Conservation (phyloP, 306 rosid genomes). For the Acmispon strigosus region DNA sequence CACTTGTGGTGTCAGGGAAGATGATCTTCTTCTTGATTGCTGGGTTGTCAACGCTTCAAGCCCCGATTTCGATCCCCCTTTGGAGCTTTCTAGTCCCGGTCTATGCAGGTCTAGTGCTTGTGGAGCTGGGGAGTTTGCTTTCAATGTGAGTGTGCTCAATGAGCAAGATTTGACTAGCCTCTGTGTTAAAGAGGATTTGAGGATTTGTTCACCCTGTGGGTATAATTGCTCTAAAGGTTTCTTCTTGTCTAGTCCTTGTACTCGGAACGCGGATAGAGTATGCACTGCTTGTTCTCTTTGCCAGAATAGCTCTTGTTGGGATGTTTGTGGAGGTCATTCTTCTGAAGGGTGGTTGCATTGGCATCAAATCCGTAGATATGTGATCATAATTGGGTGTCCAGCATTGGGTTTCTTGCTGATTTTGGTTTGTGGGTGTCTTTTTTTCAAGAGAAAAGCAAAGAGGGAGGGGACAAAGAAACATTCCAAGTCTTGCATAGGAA, state of each 20-base stretch:
- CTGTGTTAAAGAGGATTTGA: constrained; percentile 62
- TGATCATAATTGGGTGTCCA: constrained; percentile 51
- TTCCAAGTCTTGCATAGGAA: constrained; percentile 56
- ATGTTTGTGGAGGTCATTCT: constrained; percentile 49
- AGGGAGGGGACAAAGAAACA: constrained; percentile 37
- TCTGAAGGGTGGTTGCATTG: constrained; percentile 36
- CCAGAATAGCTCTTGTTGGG: constrained; percentile 80
- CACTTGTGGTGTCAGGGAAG: constrained; percentile 85
- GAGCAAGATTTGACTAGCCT: constrained; percentile 67
- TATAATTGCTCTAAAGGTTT: constrained; percentile 68
- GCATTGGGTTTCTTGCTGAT: constrained; percentile 43
- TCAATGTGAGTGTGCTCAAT: constrained; percentile 69
- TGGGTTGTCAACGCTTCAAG: constrained; percentile 59
- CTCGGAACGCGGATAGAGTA: constrained; percentile 54
- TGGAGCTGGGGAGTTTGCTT: constrained; percentile 45
- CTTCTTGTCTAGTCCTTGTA: constrained; percentile 81
- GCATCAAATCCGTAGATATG: constrained; percentile 40
- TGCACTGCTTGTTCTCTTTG: constrained; percentile 95
- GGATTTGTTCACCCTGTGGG: constrained; percentile 84
- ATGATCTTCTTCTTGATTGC: constrained; percentile 74
- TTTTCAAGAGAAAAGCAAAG: neutral
- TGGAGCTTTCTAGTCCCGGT: constrained; percentile 91
- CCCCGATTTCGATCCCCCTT: constrained; percentile 62
- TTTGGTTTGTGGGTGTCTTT: constrained; percentile 47
- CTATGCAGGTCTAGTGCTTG: constrained; percentile 56